These are phyloP conservation scores for Eutypa lata DNA, from an alignment of 2,329 filamentous ascomycete genomes.

Conservation along the genomic window DNA sequence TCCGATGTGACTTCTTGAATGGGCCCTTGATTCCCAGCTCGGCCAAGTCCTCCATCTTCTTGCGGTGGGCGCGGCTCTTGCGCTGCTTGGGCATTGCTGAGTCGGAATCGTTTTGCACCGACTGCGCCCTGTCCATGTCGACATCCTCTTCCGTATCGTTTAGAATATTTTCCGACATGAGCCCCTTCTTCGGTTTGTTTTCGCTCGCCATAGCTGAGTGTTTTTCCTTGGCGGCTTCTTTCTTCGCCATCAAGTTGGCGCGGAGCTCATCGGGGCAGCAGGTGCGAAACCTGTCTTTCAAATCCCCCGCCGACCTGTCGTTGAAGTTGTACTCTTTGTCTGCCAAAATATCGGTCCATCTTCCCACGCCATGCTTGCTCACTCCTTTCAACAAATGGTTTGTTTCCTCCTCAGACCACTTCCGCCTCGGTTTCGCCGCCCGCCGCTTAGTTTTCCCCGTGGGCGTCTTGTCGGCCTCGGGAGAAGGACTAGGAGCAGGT, in stretches of 20 bases:
- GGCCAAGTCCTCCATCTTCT: constrained; percentile 53
- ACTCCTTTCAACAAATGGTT: constrained; percentile 60
- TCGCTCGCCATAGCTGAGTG: constrained; percentile 19
- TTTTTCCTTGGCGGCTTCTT: constrained; percentile 22
- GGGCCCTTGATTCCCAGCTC: constrained; percentile 59
- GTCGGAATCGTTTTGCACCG: constrained; percentile 32
- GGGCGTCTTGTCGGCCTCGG: constrained; percentile 26
- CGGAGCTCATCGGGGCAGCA: constrained; percentile 62
- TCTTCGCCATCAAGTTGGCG: constrained; percentile 31
- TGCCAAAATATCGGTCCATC: constrained; percentile 63
- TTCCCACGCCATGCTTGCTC: constrained; percentile 60
- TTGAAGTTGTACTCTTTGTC: constrained; percentile 61
- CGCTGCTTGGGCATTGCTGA: constrained; percentile 32
- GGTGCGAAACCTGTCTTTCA: constrained; percentile 65
- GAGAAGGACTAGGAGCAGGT: constrained; percentile 22
- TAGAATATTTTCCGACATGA: constrained; percentile 56
- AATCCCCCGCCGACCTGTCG: constrained; percentile 56
- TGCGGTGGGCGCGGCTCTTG: constrained; percentile 53
- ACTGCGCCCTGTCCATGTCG: constrained; percentile 19
- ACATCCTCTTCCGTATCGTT: constrained; percentile 40
- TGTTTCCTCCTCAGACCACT: constrained; percentile 65
- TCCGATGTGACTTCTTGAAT: constrained; percentile 59
- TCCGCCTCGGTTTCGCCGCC: constrained; percentile 55
- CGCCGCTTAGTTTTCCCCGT: constrained; percentile 47
- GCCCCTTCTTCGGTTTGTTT: constrained; percentile 43